phyloP scores from a whole-genome alignment of 2,329 filamentous ascomycete genomes.

The Nothophaeocryptopus gaeumannii region DNA sequence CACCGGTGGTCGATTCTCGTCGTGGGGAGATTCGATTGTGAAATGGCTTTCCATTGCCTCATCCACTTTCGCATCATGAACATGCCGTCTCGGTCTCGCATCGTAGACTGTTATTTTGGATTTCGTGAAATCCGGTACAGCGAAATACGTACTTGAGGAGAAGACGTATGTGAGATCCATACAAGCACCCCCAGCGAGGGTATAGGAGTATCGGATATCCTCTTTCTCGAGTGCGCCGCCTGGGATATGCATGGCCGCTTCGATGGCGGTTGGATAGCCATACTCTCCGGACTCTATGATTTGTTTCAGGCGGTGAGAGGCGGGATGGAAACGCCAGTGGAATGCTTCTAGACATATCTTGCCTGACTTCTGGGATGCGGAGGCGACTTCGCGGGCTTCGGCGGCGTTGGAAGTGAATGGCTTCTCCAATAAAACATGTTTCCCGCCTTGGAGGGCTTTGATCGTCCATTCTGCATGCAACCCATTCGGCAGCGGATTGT shows the following conservation, averaged over 20 bases:
- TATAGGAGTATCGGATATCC: constrained; percentile 42
- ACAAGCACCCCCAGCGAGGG: constrained; percentile 38
- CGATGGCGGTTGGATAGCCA: background rate
- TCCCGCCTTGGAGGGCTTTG: constrained; percentile 46
- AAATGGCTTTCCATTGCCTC: constrained; percentile 38
- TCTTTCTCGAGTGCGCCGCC: background rate
- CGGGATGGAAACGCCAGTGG: constrained; percentile 46
- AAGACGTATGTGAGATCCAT: constrained; percentile 39
- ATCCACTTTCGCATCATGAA: constrained; percentile 7
- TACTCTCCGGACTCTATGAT: constrained; percentile 26
- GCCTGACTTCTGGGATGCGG: constrained; percentile 28
- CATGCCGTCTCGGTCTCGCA: constrained; percentile 6
- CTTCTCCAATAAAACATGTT: constrained; percentile 56
- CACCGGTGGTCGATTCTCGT: constrained; percentile 20
- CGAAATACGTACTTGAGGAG: constrained; percentile 9
- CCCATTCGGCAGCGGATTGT: constrained; percentile 46
- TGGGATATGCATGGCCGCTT: background rate
- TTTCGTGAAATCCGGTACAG: background rate
- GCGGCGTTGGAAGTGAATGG: constrained; percentile 46
- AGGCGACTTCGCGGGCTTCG: constrained; percentile 43
- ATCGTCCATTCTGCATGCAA: constrained; percentile 48
- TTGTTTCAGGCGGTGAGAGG: constrained; percentile 37
- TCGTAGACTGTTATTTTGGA: constrained; percentile 1
- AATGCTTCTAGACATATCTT: constrained; percentile 54
- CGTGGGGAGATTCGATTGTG: constrained; percentile 21